Percentiles rank a stretch among this genome's conserved stretches.
phyloP scores from a whole-genome alignment of 176 grass and related monocot genomes.

The Dendrocalamus sinicus region DNA sequence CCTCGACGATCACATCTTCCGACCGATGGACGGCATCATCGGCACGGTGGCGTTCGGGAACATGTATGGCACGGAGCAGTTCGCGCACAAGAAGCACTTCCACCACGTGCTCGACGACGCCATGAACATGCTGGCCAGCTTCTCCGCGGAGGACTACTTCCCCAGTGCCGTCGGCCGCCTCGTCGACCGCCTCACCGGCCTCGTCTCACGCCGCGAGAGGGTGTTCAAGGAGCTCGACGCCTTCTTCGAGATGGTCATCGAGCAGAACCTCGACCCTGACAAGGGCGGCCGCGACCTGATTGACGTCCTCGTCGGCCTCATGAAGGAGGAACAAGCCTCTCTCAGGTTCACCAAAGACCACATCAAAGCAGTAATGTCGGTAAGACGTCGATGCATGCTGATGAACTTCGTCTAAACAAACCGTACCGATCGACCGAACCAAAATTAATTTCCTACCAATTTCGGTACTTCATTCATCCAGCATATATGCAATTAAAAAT shows the following conservation, averaged over 20 bases:
- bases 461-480: too few species aligned
- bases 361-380: not conserved
- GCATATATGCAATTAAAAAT: too few species aligned
- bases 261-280: constrained; percentile 27
- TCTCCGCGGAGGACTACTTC: constrained; percentile 48
- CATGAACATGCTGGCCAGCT: constrained; percentile 20
- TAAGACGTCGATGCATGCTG: too few species aligned
- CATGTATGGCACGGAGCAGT: constrained; percentile 25
- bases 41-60: constrained; percentile 45
- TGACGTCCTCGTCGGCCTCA: constrained; percentile 31
- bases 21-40: constrained; percentile 22
- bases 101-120: constrained; percentile 37
- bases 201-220: constrained; percentile 16
- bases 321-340: not conserved
- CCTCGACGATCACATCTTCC: constrained; percentile 38
- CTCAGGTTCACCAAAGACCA: constrained; percentile 36
- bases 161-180: constrained; percentile 14
- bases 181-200: constrained; percentile 25
- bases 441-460: too few species aligned
- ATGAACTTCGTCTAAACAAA: too few species aligned
- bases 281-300: constrained; percentile 25
- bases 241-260: constrained; percentile 44
- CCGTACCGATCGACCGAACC: too few species aligned
- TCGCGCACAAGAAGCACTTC: constrained; percentile 33
- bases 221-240: constrained; percentile 38